phyloP scores from a whole-genome alignment of 169 alveolate species.

The Plasmodium gallinaceum region DNA sequence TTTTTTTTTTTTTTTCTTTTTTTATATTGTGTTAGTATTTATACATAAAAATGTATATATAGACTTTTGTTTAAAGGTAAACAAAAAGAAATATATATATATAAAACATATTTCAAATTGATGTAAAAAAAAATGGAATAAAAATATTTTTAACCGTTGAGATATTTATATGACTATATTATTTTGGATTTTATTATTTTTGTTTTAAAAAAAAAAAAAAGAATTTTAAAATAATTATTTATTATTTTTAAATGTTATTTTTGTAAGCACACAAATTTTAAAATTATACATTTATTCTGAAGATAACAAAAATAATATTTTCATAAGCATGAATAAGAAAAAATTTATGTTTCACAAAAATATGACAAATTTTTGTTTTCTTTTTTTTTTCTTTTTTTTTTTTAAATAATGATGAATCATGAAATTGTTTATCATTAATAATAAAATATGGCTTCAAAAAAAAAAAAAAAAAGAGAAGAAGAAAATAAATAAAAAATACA shows the following conservation, averaged over 20 bases:
- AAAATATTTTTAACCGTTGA: neutral
- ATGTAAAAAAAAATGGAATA: neutral
- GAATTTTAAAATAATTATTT: no score
- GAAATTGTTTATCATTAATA: neutral
- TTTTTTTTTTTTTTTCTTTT: neutral
- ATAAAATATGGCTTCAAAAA: neutral
- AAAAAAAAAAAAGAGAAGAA: neutral
- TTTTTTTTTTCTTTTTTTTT: neutral
- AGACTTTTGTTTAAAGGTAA: constrained; percentile 40
- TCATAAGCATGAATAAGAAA: no score
- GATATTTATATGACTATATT: no score
- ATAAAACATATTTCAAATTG: neutral
- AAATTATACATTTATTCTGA: no score
- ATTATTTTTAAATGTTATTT: no score
- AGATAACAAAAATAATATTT: no score
- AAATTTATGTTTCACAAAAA: no score
- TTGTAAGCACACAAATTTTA: no score
- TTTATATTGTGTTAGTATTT: neutral
- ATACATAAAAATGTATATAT: neutral
- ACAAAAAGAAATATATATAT: neutral
- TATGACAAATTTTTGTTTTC: neutral
- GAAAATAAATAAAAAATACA: no score
- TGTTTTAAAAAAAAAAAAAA: no score
- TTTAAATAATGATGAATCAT: neutral
- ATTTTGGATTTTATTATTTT: no score